Percentiles rank a stretch among this genome's conserved stretches.
Conservation (phyloP, 1,284 basidiomycete genomes). For the Apiotrichum porosum region DNA sequence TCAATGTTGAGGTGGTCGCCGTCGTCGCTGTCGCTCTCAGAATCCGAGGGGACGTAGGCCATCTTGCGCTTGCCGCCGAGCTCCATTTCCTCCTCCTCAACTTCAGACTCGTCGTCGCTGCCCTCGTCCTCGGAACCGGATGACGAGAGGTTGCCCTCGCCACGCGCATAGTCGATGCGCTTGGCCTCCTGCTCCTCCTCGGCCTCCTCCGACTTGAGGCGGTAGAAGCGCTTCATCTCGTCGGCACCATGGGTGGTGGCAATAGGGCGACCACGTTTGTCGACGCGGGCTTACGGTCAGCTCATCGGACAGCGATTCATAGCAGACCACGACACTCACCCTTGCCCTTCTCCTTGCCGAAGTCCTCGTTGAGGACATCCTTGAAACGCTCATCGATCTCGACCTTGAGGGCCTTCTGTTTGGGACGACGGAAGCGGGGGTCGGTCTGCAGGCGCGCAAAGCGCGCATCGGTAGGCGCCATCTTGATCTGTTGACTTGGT, state of each 20-base stretch:
- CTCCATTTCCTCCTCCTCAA: conserved; percentile 51
- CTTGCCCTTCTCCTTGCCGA: conserved; percentile 41
- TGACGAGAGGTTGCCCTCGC: conserved; percentile 78
- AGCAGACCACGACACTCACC: too few relatives aligned
- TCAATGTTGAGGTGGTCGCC: conserved; percentile 54
- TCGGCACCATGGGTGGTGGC: conserved; percentile 65
- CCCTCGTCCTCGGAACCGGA: conserved; percentile 68
- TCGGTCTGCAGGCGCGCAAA: conserved; percentile 85
- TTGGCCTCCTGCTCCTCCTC: conserved; percentile 50
- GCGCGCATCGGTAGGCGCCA: conserved; percentile 58
- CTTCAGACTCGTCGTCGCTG: conserved; percentile 47
- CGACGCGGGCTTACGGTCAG: conserved; percentile 59
- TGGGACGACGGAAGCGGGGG: conserved; percentile 83
- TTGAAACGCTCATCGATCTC: conserved; percentile 94
- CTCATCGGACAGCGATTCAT: too few relatives aligned
- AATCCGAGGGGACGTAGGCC: conserved; percentile 39
- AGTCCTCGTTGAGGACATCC: conserved; percentile 59
- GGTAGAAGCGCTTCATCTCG: conserved; percentile 76
- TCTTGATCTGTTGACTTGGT: not conserved
- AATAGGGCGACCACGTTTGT: conserved; percentile 86
- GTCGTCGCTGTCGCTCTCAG: conserved; percentile 36
- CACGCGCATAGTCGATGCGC: conserved; percentile 78
- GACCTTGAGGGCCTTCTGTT: conserved; percentile 74
- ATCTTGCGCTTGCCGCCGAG: conserved; percentile 55
- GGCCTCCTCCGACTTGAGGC: conserved; percentile 50